These are phyloP conservation scores for Citrullus mucosospermus DNA, from an alignment of 306 rosid genomes.

Conservation along the genomic window DNA sequence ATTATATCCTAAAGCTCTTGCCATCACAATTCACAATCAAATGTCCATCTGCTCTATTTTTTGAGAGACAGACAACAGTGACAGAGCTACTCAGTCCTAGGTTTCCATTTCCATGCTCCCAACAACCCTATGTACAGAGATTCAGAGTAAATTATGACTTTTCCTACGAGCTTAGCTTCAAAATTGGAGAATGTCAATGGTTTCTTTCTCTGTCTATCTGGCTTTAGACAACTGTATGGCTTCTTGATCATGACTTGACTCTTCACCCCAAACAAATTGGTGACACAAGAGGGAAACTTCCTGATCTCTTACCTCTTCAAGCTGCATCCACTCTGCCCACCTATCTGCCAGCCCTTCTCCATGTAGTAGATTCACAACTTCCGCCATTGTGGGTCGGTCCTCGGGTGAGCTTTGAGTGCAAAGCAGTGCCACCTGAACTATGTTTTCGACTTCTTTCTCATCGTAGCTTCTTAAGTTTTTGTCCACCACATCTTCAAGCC, in stretches of 20 bases:
- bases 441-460: constrained; percentile 46
- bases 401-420: constrained; percentile 64
- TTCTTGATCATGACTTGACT: constrained; percentile 60
- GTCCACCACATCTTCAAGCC: constrained; percentile 70
- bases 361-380: constrained; percentile 50
- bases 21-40: not conserved
- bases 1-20: not conserved
- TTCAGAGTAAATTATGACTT: not conserved
- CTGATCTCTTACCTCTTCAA: constrained; percentile 42
- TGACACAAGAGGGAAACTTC: constrained; percentile 41
- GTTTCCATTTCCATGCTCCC: not conserved
- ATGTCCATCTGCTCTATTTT: not conserved
- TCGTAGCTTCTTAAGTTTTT: constrained; percentile 45
- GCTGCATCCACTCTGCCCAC: constrained; percentile 79
- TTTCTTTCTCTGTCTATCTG: constrained; percentile 25
- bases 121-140: not conserved
- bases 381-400: constrained; percentile 66
- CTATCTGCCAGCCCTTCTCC: constrained; percentile 61
- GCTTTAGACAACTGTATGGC: constrained; percentile 76
- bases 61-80: not conserved
- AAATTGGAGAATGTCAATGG: constrained; percentile 12
- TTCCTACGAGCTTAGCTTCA: constrained; percentile 5
- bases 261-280: constrained; percentile 65
- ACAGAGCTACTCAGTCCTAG: not conserved
- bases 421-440: constrained; percentile 67